Conservation (phyloP, 169 alveolate species). For the Toxoplasma gondii region DNA sequence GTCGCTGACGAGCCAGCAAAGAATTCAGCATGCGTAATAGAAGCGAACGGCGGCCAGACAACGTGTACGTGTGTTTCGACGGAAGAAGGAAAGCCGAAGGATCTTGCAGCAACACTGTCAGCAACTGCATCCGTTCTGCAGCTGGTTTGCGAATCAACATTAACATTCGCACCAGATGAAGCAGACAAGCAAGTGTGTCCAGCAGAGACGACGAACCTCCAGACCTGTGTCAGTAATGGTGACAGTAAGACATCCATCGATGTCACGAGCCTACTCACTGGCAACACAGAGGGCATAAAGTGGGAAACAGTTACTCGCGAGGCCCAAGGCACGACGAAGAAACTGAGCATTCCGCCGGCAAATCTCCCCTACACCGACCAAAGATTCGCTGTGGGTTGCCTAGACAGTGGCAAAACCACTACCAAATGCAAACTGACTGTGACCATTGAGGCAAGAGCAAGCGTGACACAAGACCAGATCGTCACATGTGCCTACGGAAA, state of each 20-base stretch:
- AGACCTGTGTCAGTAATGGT: not conserved
- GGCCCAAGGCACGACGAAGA: not conserved
- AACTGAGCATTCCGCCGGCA: not conserved
- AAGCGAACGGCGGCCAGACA: too few species aligned
- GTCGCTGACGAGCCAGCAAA: too few species aligned
- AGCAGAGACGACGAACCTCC: not conserved
- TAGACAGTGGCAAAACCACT: not conserved
- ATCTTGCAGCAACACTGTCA: not conserved
- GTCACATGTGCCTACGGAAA: conserved; percentile 1
- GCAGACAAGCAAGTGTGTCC: not conserved
- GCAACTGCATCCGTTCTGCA: not conserved
- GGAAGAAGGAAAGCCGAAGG: too few species aligned
- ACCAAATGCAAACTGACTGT: not conserved
- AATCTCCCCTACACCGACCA: conserved; percentile 1
- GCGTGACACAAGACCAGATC: not conserved
- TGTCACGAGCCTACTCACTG: not conserved
- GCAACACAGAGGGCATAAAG: not conserved
- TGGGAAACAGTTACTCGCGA: not conserved
- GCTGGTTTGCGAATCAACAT: not conserved
- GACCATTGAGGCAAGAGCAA: not conserved
- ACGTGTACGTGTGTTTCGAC: too few species aligned
- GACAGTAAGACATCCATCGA: not conserved
- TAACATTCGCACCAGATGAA: not conserved
- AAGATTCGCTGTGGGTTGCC: conserved; percentile 15
- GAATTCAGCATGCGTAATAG: too few species aligned